Base-by-base conservation (phyloP, 2,329 filamentous ascomycete species). In the Penicillium sp. region DNA sequence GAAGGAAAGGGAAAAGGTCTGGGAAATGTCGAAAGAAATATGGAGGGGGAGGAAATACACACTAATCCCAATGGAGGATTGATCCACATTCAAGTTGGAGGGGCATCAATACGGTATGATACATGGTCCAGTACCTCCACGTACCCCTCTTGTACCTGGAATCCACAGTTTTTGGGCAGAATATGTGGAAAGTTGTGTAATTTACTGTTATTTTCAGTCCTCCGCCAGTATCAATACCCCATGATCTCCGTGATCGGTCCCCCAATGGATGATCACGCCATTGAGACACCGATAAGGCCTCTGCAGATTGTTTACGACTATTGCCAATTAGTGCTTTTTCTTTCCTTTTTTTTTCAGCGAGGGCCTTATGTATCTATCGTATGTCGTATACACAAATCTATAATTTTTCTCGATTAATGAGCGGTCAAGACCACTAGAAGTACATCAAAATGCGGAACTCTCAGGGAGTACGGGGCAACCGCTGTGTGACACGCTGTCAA, bases 41-140 rank as follows among this genome's bases (percentile, higher is more conserved):
- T 32, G 44, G 44, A 46, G 44, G 44, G 48, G 53, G 45, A 54
- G 50, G 51, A 54, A 55, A 55, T 53, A 45, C 49, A 57, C 52
- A 28, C 58, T 60, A 60, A 59, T 22, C 52, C 58, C n/a, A 52
- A 51, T 35, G 24, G 26, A 21, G 38, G 12, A 1, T 37, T 42
- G 26, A 32, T 40, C 43, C 35, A 42, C 43, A 10, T 9, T 4
- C 19, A 41, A 24, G 21, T 44, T 45, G 32, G 43, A 51, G 48
- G 48, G 43, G 43, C 37, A 42, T 12, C 15, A 21, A 17, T 51
- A 47, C 22, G 1, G 43, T 47, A 41, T 45, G 8, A 38, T 39
- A 49, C 47, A 22, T 28, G 13, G n/a, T 6, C 26, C 8, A 35
- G 4, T 34, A 33, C 21, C 10, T 21, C 0, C 13, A 3, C 15